These are phyloP conservation scores for Vitis hybrid DNA, from an alignment of 177 flowering plant species.

Conservation along the genomic window DNA sequence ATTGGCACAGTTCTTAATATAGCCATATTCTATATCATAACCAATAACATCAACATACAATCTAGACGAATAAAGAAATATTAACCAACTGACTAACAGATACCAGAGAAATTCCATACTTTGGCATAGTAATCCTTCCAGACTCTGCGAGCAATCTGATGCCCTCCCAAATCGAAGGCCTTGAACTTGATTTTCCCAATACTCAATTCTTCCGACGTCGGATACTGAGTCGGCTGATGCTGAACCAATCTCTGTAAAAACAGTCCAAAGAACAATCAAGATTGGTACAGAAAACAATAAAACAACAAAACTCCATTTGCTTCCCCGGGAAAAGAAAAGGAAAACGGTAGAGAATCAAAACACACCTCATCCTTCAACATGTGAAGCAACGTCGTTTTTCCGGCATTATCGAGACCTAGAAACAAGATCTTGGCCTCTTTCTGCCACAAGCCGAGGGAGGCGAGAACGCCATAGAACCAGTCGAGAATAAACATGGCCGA, in stretches of 20 bases:
- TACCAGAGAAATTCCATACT: constrained; percentile 7
- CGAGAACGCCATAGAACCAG: constrained; percentile 60
- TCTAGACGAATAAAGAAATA: not conserved
- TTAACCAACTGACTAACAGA: not conserved
- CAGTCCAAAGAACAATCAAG: constrained; percentile 2
- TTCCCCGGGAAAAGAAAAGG: not conserved
- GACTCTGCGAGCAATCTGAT: constrained; percentile 51
- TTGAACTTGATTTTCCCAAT: constrained; percentile 60
- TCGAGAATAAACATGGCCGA: constrained; percentile 44
- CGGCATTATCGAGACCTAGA: constrained; percentile 62
- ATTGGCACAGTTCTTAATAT: no score
- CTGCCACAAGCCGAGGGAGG: constrained; percentile 63
- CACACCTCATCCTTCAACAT: constrained; percentile 66
- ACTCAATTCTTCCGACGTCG: constrained; percentile 56
- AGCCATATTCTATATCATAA: no score
- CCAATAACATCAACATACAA: no score
- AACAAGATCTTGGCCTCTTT: constrained; percentile 65
- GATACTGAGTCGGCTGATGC: constrained; percentile 58
- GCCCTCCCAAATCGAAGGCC: constrained; percentile 62
- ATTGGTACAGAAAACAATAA: not conserved
- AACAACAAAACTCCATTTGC: not conserved
- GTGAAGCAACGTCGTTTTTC: constrained; percentile 62
- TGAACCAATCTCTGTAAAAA: constrained; percentile 41
- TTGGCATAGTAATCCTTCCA: constrained; percentile 52
- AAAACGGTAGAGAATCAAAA: not conserved